Percentiles rank a stretch among this genome's conserved stretches.
Evolutionary conservation across 345 rosid species (phyloP).

Genomic region (Sisymbrium altissimum): DNA sequence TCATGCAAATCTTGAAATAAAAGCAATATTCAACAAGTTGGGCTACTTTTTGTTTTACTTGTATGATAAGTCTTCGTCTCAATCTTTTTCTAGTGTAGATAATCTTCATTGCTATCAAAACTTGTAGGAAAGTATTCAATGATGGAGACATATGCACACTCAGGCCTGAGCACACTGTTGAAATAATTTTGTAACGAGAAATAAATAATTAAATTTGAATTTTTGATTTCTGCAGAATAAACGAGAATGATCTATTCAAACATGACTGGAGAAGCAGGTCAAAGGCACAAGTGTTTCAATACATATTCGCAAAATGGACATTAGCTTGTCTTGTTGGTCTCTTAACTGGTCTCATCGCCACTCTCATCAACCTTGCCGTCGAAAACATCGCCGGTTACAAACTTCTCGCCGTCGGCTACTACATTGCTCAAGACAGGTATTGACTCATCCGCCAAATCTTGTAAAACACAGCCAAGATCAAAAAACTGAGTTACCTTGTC

Average conservation of each 20-base stretch:
- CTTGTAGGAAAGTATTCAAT: not conserved
- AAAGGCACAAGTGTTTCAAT: conserved; percentile 71
- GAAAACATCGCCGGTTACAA: conserved; percentile 98
- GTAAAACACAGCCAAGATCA: not conserved
- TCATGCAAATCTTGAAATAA: conserved; percentile 13
- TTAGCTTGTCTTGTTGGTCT: conserved; percentile 85
- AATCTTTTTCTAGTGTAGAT: too few species aligned
- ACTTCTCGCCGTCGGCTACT: conserved; percentile 67
- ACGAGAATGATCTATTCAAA: conserved; percentile 91
- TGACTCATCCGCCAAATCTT: not conserved
- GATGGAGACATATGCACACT: conserved; percentile 18
- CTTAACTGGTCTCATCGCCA: conserved; percentile 76
- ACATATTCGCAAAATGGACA: conserved; percentile 75
- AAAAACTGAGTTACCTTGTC: conserved; percentile 19
- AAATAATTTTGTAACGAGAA: not conserved
- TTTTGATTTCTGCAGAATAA: conserved; percentile 52
- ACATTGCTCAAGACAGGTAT: conserved; percentile 60
- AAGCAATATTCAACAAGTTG: not conserved
- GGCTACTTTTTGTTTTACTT: not conserved
- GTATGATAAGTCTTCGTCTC: not conserved
- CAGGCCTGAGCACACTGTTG: too few species aligned
- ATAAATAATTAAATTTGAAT: not conserved
- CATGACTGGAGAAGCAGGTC: conserved; percentile 98
- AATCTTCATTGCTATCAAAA: not conserved
- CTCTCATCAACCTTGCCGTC: conserved; percentile 80